Percentiles rank a stretch among this genome's conserved stretches.
Evolutionary conservation across 1,284 basidiomycete genomes (phyloP).

Genomic region (Ceratobasidium sp.): DNA sequence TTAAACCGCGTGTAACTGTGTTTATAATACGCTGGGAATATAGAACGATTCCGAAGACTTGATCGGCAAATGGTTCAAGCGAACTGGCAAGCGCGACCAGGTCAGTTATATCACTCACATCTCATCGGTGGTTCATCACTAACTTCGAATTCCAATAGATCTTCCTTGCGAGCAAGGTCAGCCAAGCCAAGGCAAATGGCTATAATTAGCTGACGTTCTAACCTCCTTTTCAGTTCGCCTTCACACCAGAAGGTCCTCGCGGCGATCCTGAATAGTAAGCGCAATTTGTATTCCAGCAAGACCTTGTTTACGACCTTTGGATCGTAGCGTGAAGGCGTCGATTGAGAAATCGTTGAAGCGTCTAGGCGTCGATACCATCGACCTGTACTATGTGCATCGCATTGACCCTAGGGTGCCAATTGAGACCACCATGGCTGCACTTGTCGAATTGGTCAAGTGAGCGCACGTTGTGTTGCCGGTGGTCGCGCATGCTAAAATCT

Average conservation of each 20-base stretch:
- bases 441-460: slow-evolving; percentile 67
- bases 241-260: slow-evolving; percentile 46
- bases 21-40: background rate
- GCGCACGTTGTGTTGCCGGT: background rate
- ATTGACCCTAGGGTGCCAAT: slow-evolving; percentile 57
- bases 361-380: slow-evolving; percentile 61
- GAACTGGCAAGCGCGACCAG: slow-evolving; percentile 54
- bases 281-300: background rate
- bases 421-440: slow-evolving; percentile 59
- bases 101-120: background rate
- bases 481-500: background rate
- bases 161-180: slow-evolving; percentile 65
- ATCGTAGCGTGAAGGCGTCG: slow-evolving; percentile 53
- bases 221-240: slow-evolving; percentile 47
- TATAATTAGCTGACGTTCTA: background rate
- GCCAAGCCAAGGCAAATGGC: background rate
- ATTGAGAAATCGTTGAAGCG: slow-evolving; percentile 57
- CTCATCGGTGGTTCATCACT: background rate
- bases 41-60: slow-evolving; percentile 22
- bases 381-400: slow-evolving; percentile 51
- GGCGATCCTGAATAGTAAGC: slow-evolving; percentile 36
- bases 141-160: slow-evolving; percentile 51
- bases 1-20: too few species aligned
- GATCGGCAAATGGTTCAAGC: slow-evolving; percentile 22
- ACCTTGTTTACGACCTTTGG: background rate